phyloP scores from a whole-genome alignment of 352 stramenopile genomes.

The Phytophthora litchii region DNA sequence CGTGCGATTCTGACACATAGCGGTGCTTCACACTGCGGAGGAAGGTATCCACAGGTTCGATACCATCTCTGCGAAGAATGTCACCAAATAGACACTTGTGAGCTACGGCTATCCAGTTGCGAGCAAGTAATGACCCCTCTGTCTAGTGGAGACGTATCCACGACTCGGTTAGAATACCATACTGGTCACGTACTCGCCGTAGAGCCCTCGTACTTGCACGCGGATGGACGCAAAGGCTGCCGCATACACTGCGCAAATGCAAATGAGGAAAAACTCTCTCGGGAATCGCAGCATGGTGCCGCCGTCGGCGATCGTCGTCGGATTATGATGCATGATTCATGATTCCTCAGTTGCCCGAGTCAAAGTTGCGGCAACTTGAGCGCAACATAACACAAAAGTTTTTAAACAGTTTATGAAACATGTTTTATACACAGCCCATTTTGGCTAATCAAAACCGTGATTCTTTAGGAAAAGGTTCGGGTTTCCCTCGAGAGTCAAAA shows the following conservation, averaged over 20 bases:
- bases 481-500: too few relatives aligned
- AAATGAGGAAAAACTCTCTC: slow-evolving; percentile 46
- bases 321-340: neutral
- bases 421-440: too few relatives aligned
- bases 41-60: slow-evolving; percentile 62
- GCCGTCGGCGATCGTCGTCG: slow-evolving; percentile 13
- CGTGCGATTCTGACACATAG: slow-evolving; percentile 9
- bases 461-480: too few relatives aligned
- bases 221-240: slow-evolving; percentile 84
- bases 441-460: too few relatives aligned
- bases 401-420: too few relatives aligned
- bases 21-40: slow-evolving; percentile 42
- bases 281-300: slow-evolving; percentile 38
- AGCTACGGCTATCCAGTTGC: slow-evolving; percentile 7
- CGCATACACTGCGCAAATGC: slow-evolving; percentile 53
- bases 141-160: too few relatives aligned
- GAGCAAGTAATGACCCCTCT: slow-evolving; percentile 1
- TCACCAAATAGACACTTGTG: slow-evolving; percentile 14
- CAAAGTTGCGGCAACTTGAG: too few relatives aligned
- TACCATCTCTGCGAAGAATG: slow-evolving; percentile 40
- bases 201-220: slow-evolving; percentile 81
- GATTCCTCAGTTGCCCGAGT: too few relatives aligned
- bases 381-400: too few relatives aligned
- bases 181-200: slow-evolving; percentile 64
- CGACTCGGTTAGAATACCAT: too few relatives aligned